Conservation (phyloP, 1,139 yeast genomes). For the Saccharomyces hybrid region DNA sequence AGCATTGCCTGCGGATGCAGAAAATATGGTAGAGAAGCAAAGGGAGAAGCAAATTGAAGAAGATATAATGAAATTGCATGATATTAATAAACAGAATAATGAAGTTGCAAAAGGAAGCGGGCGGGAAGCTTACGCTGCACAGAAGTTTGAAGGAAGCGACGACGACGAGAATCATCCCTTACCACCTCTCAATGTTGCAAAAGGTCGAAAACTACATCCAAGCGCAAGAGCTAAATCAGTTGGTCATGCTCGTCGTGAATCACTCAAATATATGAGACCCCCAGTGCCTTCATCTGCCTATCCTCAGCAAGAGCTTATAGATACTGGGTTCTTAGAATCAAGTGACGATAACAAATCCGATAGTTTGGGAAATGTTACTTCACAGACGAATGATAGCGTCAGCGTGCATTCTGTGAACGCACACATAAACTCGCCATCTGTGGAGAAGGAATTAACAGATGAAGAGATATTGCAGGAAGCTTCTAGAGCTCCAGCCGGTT, state of each 20-base stretch:
- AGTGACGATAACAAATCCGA: conserved; percentile 57
- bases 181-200: conserved; percentile 13
- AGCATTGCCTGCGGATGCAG: conserved; percentile 26
- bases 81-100: neutral
- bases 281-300: conserved; percentile 31
- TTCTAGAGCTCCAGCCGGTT: conserved; percentile 55
- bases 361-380: conserved; percentile 12
- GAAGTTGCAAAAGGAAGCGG: neutral
- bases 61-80: conserved; percentile 11
- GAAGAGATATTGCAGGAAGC: conserved; percentile 58
- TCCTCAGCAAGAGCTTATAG: conserved; percentile 30
- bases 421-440: neutral
- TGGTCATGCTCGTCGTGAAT: conserved; percentile 64
- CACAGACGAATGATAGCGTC: conserved; percentile 1
- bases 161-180: conserved; percentile 14
- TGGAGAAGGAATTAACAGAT: conserved; percentile 41
- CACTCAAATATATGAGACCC: conserved; percentile 35
- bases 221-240: conserved; percentile 82
- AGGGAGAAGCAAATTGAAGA: conserved; percentile 14
- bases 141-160: neutral
- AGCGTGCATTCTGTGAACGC: neutral
- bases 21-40: conserved; percentile 20
- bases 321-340: conserved; percentile 53
- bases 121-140: conserved; percentile 4
- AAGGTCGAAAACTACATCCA: conserved; percentile 49